Evolutionary conservation across 1,284 basidiomycete species (phyloP), one percentile per base, ranked within the genome.

Genomic region (Naganishia sp.): DNA sequence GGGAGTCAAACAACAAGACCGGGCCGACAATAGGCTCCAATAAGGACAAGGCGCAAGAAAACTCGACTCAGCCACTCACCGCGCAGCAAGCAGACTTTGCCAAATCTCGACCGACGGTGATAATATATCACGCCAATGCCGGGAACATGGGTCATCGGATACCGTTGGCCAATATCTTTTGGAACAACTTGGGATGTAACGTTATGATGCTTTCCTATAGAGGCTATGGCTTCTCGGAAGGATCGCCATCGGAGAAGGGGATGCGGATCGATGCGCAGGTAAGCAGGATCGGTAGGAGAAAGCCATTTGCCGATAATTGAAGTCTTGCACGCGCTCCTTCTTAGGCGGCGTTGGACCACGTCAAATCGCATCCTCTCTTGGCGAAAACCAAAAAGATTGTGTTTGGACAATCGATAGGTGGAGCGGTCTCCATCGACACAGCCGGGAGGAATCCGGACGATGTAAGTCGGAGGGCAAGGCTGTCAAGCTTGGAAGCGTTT

Each of bases 321-420:
- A 10, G 15, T 2, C n/a, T 55, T 6, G 15, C 5, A 15, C 3
- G n/a, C 25, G 3, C 21, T 57, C 18, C 18, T 18, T 0, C 11
- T 4, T 77, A 85, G 76, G 81, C 84, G 0, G 82, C 83, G 0
- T 85, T 98, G 52, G 87, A 96, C 74, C 91, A 88, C 75, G 78
- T 97, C 23, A 82, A 82, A 1, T 82, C 85, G 0, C 87, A 96
- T 76, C 86, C 88, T 0, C 74, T 82, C 9, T 83, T 97, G 13
- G 84, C 86, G 39, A 80, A 84, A 63, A 90, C 90, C 1, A 84
- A 85, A 16, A 83, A 92, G 56, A 87, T 92, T 53, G 75, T 94
- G 0, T 98, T 93, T 73, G 94, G 95, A 0, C 95, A 98, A 78
- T 94, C 90, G 7, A 92, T 99, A 36, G 95, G 95, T 16, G 94